Evolutionary conservation across 2,329 filamentous ascomycete genomes (phyloP).

Genomic region (Exophiala alcalophila): DNA sequence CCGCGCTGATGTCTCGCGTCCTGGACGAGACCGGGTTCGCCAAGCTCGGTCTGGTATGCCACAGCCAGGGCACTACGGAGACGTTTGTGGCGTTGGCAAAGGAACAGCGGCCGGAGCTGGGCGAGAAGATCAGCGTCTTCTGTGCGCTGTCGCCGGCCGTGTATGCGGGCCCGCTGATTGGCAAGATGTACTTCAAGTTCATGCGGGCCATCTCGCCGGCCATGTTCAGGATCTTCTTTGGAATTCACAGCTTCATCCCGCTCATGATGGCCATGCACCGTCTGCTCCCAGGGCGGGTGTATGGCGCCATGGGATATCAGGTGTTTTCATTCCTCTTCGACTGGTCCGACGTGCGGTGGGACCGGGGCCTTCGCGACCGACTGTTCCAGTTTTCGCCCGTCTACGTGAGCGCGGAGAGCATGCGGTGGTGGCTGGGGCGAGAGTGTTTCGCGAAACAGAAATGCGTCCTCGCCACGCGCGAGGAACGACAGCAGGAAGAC

Average conservation of each 20-base stretch:
- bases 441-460: constrained; percentile 83
- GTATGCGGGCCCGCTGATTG: constrained; percentile 81
- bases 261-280: constrained; percentile 84
- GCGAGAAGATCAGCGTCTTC: constrained; percentile 79
- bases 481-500: constrained; percentile 64
- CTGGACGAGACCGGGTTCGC: constrained; percentile 77
- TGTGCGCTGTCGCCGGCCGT: constrained; percentile 87
- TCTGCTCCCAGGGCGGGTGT: constrained; percentile 63
- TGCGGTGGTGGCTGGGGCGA: constrained; percentile 92
- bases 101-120: constrained; percentile 81
- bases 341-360: constrained; percentile 85
- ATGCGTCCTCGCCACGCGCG: constrained; percentile 78
- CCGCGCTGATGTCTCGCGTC: constrained; percentile 76
- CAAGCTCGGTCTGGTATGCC: constrained; percentile 78
- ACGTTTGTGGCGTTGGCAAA: constrained; percentile 85
- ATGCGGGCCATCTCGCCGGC: constrained; percentile 75
- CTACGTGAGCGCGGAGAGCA: constrained; percentile 82
- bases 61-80: constrained; percentile 89
- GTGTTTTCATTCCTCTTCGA: constrained; percentile 88
- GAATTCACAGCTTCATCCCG: constrained; percentile 89
- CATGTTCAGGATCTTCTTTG: constrained; percentile 79
- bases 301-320: constrained; percentile 79
- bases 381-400: constrained; percentile 93
- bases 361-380: constrained; percentile 70
- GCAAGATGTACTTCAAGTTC: constrained; percentile 87